Base-by-base conservation (phyloP, 805 yeast genomes). In the Helenozyma baotianmanensis region DNA sequence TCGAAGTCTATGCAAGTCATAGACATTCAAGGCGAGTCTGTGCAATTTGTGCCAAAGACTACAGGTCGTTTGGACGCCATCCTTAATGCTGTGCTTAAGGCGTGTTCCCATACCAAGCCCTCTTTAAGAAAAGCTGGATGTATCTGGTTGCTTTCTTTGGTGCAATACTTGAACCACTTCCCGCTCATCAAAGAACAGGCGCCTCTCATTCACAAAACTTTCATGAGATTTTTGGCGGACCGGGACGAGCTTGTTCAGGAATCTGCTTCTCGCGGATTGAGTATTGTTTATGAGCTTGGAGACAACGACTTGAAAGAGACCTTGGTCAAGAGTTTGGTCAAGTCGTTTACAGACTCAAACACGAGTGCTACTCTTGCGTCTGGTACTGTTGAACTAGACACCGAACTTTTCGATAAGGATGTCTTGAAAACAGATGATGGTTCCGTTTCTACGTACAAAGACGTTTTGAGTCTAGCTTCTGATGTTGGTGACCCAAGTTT, bases 401-500 rank as follows among this genome's bases (percentile, higher is more conserved):
- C 97, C 0, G 76, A 87, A 51, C 61, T 90, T 9, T 90, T 90
- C 53, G 95, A 86, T 27, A 80, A 84, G 1, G 96, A 95, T 23
- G 69, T 76, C 4, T 59, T 90, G 46, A 81, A 74, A 30, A 85
- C 96, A 0, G 82, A 80, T 29, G 92, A 84, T 40, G 88, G 90
- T 1, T 83, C 95, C 0, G 78, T 90, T 3, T 83, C 95, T 0
- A 89, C 97, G 0, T 90, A 90, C 54, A 85, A 82, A 48, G 98
- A 90, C 57, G 85, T 90, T 19, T 66, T 90, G 47, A 84, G 68
- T 47, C 65, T 90, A 30, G 97, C 98, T 0, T 78, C 92, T 1
- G 98, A 90, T 52, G 94, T 88, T 8, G 97, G 97, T 18, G 96
- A 90, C 57, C 96, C 97, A 10, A 76, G 92, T 44, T 71, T 90